Conservation (phyloP, 768 basidiomycete species). For the Lactarius pseudohatsudake region DNA sequence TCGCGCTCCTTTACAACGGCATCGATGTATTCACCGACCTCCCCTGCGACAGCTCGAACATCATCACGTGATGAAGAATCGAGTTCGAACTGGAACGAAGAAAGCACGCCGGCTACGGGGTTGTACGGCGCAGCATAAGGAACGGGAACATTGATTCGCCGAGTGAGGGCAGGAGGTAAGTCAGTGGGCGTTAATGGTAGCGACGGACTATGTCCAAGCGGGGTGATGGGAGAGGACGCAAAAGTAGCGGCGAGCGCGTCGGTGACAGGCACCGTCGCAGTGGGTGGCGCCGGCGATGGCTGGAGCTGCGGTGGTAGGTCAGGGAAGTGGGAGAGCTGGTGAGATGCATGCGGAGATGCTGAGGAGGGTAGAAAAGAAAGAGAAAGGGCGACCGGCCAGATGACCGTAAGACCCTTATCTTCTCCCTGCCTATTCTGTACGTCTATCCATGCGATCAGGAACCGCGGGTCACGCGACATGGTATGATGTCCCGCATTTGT, state of each 20-base stretch:
- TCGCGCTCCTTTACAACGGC: conserved; percentile 75
- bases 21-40: conserved; percentile 73
- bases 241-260: conserved; percentile 6
- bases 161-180: conserved; percentile 25
- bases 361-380: conserved; percentile 42
- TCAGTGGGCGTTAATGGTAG: conserved; percentile 15
- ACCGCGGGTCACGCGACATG: conserved; percentile 35
- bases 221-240: conserved; percentile 20
- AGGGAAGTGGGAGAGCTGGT: conserved; percentile 55
- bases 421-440: conserved; percentile 80
- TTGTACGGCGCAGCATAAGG: conserved; percentile 14
- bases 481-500: conserved; percentile 7
- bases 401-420: conserved; percentile 71
- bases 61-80: conserved; percentile 38
- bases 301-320: conserved; percentile 65
- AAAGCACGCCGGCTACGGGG: conserved; percentile 41
- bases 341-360: conserved; percentile 40
- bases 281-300: conserved; percentile 46
- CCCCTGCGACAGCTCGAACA: conserved; percentile 53
- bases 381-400: conserved; percentile 69
- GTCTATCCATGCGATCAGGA: conserved; percentile 69
- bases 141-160: conserved; percentile 11
- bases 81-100: conserved; percentile 46
- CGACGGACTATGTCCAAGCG: conserved; percentile 14
- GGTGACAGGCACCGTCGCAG: conserved; percentile 31